Evolutionary conservation across 116 monocot genomes (phyloP), one percentile per base, ranked within the genome.

Genomic region (Trichopus zeylanicus): DNA sequence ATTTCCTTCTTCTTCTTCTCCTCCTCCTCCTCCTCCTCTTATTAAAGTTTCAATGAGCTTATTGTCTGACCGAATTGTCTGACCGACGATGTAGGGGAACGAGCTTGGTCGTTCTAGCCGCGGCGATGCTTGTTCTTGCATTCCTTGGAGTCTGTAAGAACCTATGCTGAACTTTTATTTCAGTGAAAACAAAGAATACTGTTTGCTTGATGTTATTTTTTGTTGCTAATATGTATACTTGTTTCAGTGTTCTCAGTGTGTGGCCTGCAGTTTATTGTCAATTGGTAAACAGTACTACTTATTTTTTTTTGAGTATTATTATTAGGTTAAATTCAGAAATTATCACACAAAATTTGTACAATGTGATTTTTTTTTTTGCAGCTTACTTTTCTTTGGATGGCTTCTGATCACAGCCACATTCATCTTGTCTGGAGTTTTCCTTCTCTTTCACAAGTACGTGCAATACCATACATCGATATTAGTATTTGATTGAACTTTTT

Each of bases 371-470:
- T 10, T 51, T 21, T 49, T 25, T 33, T 81, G 72, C 78, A 92
- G 92, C 27, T 61, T 84, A 48, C 81, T 84, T 13, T 4, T 92
- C 15, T 13, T 79, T 27, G 92, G 81, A 69, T 92, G 92, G 92
- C 56, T 92, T 53, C 76, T 92, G 28, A 74, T 92, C 23, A 53
- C 88, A 1, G 81, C 55, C 23, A 87, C 92, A 3, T 87, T 92
- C 55, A 81, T 92, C 8, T 47, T 78, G 35, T 70, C 78, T 61
- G 92, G 84, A n/a, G 46, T 81, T 59, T 92, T 81, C 57, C 69
- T 87, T 55, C 65, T 91, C 39, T 62, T 91, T 20, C 91, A 97
- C 69, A 91, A 87, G 97, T 97, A 78, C 70, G 83, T 60, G 10
- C 28, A 2, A n/a, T n/a, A n/a, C n/a, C n/a, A n/a, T n/a, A n/a